These are phyloP conservation scores for Lepidium didymum DNA, from an alignment of 345 rosid genomes.

Conservation along the genomic window DNA sequence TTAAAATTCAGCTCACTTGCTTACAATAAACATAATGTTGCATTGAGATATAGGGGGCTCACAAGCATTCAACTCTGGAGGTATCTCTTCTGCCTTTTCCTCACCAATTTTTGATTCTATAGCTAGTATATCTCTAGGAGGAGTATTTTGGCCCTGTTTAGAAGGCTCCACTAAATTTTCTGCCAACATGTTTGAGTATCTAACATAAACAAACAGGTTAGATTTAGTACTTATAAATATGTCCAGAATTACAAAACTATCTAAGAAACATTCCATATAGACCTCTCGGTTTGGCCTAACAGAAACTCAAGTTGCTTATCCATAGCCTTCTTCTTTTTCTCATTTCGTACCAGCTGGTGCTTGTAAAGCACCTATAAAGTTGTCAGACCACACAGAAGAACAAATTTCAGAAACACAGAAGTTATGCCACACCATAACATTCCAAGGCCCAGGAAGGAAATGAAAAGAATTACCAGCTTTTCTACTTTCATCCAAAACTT, in stretches of 20 bases:
- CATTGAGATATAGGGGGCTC: conserved; percentile 24
- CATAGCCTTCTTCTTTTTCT: conserved; percentile 91
- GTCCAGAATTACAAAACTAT: not conserved
- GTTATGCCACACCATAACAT: not conserved
- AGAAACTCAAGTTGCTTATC: conserved; percentile 97
- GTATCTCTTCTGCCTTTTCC: conserved; percentile 24
- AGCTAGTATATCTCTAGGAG: conserved; percentile 24
- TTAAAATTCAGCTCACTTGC: conserved; percentile 11
- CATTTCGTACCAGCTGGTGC: conserved; percentile 92
- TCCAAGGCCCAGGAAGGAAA: not conserved
- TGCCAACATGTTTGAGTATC: conserved; percentile 99
- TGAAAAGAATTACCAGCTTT: conserved; percentile 66
- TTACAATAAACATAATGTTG: conserved; percentile 1
- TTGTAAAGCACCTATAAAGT: conserved; percentile 79
- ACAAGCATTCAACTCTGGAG: conserved; percentile 41
- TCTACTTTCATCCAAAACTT: conserved; percentile 97
- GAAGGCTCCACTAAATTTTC: conserved; percentile 76
- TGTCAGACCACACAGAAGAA: conserved; percentile 13
- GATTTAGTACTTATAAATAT: not conserved
- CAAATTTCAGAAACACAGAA: conserved; percentile 20
- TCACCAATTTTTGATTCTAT: conserved; percentile 31
- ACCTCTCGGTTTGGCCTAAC: conserved; percentile 99
- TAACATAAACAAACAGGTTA: conserved; percentile 27
- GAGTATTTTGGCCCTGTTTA: conserved; percentile 34
- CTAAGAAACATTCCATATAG: not conserved